A percentile compares a stretch with the other conserved stretches of the same genome.
phyloP scores from a whole-genome alignment of 345 rosid genomes.

The Lepidium aucheri region DNA sequence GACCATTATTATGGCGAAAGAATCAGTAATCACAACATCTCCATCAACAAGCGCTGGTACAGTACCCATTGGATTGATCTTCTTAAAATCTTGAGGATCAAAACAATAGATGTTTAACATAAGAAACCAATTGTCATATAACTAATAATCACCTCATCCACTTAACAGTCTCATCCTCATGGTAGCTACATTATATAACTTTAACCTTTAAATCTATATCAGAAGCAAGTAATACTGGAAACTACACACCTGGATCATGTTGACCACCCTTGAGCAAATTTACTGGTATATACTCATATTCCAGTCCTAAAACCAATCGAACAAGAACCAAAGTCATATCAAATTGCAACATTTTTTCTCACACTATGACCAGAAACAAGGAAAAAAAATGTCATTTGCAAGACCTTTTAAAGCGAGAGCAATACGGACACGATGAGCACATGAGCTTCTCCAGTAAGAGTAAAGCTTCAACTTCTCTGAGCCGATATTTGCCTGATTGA shows the following conservation, averaged over 20 bases:
- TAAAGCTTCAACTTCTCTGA: constrained; percentile 40
- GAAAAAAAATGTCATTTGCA: too few species aligned
- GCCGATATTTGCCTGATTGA: constrained; percentile 15
- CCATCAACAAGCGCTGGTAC: constrained; percentile 79
- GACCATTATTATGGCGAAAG: constrained; percentile 58
- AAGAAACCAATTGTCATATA: not conserved
- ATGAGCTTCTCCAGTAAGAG: constrained; percentile 73
- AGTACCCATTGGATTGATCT: constrained; percentile 73
- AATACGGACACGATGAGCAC: constrained; percentile 63
- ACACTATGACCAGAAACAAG: not conserved
- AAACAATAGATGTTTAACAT: not conserved
- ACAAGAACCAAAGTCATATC: not conserved
- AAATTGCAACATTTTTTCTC: too few species aligned
- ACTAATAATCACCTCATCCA: too few species aligned
- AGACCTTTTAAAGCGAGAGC: constrained; percentile 75
- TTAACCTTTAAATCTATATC: not conserved
- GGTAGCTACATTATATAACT: not conserved
- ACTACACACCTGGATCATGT: constrained; percentile 39
- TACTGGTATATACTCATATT: constrained; percentile 59
- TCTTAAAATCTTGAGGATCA: constrained; percentile 41
- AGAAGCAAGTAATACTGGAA: not conserved
- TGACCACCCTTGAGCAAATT: constrained; percentile 53
- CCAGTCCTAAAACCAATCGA: constrained; percentile 36
- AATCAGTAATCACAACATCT: constrained; percentile 54
- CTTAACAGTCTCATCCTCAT: not conserved